Evolutionary conservation across 2,329 filamentous ascomycete species (phyloP).

Genomic region (Botrytis porri): DNA sequence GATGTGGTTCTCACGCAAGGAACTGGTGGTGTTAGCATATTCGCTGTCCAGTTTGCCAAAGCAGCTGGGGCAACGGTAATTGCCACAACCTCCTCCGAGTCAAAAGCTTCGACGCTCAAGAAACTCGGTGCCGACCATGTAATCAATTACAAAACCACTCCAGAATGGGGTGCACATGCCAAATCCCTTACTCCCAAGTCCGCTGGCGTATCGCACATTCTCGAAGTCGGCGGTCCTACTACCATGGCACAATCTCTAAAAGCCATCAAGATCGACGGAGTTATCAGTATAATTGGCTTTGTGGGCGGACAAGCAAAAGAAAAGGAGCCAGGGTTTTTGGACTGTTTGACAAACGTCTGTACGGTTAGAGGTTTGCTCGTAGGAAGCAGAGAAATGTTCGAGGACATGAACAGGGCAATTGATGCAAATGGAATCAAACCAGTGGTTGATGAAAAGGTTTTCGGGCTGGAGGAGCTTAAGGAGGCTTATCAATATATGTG

Average conservation of each 20-base stretch:
- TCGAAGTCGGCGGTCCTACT: constrained; percentile 44
- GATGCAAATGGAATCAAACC: constrained; percentile 48
- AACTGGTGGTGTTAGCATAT: constrained; percentile 44
- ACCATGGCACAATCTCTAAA: constrained; percentile 43
- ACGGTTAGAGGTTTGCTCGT: constrained; percentile 48
- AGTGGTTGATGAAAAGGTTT: constrained; percentile 47
- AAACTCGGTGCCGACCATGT: constrained; percentile 44
- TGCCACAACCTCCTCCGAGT: constrained; percentile 42
- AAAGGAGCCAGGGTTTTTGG: constrained; percentile 35
- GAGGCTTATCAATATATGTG: constrained; percentile 50
- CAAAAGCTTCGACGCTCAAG: constrained; percentile 41
- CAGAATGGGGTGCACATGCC: constrained; percentile 43
- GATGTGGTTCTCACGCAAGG: constrained; percentile 44
- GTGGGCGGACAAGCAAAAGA: constrained; percentile 35
- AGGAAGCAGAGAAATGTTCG: constrained; percentile 48
- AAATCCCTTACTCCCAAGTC: constrained; percentile 40
- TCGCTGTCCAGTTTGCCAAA: constrained; percentile 43
- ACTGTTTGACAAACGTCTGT: constrained; percentile 38
- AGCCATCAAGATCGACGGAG: constrained; percentile 43
- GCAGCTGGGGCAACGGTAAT: constrained; percentile 44
- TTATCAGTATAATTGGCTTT: constrained; percentile 43
- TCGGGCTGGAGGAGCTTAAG: constrained; percentile 45
- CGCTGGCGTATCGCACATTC: constrained; percentile 43
- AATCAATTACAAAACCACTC: constrained; percentile 44
- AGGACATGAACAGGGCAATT: constrained; percentile 51